Conservation (phyloP, 192 early-diverging fungal species). For the Rhizophagus sp. region DNA sequence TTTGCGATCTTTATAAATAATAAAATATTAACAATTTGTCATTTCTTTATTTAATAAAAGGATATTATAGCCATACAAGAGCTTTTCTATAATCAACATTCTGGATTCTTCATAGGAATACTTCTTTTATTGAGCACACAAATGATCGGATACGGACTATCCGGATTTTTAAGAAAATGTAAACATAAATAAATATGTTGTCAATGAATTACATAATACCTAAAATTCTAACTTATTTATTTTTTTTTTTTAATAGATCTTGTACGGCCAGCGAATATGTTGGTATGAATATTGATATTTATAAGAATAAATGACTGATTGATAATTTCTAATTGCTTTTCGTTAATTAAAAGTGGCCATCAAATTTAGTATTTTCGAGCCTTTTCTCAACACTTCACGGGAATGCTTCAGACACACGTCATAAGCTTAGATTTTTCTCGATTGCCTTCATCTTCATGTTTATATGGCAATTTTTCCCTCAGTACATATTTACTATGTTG, state of each 20-base stretch:
- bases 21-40: background rate
- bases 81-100: slow-evolving; percentile 56
- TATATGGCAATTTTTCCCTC: slow-evolving; percentile 53
- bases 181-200: background rate
- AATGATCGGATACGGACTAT: slow-evolving; percentile 61
- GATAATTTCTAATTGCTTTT: slow-evolving; percentile 73
- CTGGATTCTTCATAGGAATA: slow-evolving; percentile 56
- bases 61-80: slow-evolving; percentile 46
- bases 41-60: background rate
- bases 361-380: slow-evolving; percentile 62
- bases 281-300: background rate
- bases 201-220: background rate
- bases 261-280: slow-evolving; percentile 26
- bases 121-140: slow-evolving; percentile 64
- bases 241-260: slow-evolving; percentile 11
- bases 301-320: slow-evolving; percentile 29
- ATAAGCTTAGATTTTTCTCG: slow-evolving; percentile 43
- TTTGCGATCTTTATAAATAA: too few relatives aligned
- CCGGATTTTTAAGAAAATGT: slow-evolving; percentile 69
- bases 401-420: background rate
- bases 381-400: slow-evolving; percentile 52
- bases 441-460: slow-evolving; percentile 46
- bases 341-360: slow-evolving; percentile 84
- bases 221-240: background rate
- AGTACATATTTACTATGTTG: slow-evolving; percentile 35